Percentiles rank a stretch among this genome's conserved stretches.
Evolutionary conservation across 2,329 filamentous ascomycete species (phyloP).

Genomic region (Curvularia hawaiiensis): DNA sequence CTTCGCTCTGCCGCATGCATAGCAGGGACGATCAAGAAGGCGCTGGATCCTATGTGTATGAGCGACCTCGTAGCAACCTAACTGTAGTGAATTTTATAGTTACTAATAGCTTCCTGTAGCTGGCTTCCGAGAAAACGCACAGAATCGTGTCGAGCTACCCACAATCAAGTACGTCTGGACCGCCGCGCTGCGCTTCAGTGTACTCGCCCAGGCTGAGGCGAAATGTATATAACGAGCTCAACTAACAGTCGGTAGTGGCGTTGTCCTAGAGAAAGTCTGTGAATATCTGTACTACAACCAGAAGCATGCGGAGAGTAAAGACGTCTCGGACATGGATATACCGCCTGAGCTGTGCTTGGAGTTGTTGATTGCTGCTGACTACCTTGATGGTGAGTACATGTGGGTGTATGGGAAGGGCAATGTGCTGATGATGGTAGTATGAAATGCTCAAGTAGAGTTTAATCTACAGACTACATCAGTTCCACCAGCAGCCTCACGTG

Average conservation of each 20-base stretch:
- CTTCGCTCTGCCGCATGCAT: constrained; percentile 72
- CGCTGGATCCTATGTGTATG: constrained; percentile 72
- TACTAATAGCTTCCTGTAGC: constrained; percentile 47
- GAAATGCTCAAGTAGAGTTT: not conserved
- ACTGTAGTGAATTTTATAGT: not conserved
- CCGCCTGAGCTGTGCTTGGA: constrained; percentile 79
- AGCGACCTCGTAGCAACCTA: not conserved
- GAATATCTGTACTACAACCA: constrained; percentile 87
- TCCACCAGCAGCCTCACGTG: not conserved
- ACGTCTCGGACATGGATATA: constrained; percentile 81
- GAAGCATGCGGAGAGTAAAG: constrained; percentile 70
- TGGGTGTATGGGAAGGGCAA: not conserved
- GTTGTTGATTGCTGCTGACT: constrained; percentile 78
- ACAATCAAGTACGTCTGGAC: constrained; percentile 69
- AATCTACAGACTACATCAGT: not conserved
- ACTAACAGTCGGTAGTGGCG: constrained; percentile 57
- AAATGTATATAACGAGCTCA: not conserved
- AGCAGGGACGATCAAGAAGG: constrained; percentile 74
- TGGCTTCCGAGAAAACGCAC: constrained; percentile 68
- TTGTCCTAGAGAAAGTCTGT: constrained; percentile 78
- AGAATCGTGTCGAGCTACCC: constrained; percentile 69
- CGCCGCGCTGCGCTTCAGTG: not conserved
- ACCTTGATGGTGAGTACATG: constrained; percentile 56
- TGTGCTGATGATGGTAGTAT: constrained; percentile 2
- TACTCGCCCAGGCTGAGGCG: not conserved